These are phyloP conservation scores for Dalbergia cultrata DNA, from an alignment of 306 rosid species.

Conservation along the genomic window DNA sequence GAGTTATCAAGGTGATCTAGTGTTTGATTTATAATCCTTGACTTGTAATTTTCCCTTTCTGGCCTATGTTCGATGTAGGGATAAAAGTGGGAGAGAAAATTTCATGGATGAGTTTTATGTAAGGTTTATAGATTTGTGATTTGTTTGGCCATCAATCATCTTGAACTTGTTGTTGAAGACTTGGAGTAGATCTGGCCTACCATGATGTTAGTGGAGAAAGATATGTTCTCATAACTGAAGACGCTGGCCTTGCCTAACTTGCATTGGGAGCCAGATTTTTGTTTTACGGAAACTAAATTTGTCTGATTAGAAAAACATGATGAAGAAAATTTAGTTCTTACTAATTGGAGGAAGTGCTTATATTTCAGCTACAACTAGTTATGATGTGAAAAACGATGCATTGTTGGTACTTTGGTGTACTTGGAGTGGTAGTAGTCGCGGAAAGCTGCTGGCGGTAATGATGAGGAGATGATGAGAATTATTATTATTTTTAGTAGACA, in stretches of 20 bases:
- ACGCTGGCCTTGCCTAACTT: not conserved
- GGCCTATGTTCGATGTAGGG: too few relatives aligned
- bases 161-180: constrained; percentile 13
- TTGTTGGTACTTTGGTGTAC: not conserved
- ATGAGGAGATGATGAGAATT: not conserved
- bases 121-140: not conserved
- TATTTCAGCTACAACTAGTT: not conserved
- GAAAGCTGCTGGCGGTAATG: not conserved
- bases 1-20: not conserved
- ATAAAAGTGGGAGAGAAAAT: too few relatives aligned
- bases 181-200: constrained; percentile 16
- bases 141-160: constrained; percentile 16
- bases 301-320: constrained; percentile 21
- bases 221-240: constrained; percentile 19
- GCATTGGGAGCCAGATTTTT: not conserved
- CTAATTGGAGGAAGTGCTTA: constrained; percentile 3
- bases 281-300: not conserved
- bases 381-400: not conserved
- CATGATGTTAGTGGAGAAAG: not conserved
- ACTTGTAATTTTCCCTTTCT: not conserved
- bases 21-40: constrained; percentile 21
- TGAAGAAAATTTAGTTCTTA: constrained; percentile 4
- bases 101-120: not conserved
- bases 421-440: not conserved
- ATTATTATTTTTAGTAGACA: not conserved